Evolutionary conservation across 2,329 filamentous ascomycete genomes (phyloP), one percentile per base, ranked within the genome.

Genomic region (Helotiales sp.): DNA sequence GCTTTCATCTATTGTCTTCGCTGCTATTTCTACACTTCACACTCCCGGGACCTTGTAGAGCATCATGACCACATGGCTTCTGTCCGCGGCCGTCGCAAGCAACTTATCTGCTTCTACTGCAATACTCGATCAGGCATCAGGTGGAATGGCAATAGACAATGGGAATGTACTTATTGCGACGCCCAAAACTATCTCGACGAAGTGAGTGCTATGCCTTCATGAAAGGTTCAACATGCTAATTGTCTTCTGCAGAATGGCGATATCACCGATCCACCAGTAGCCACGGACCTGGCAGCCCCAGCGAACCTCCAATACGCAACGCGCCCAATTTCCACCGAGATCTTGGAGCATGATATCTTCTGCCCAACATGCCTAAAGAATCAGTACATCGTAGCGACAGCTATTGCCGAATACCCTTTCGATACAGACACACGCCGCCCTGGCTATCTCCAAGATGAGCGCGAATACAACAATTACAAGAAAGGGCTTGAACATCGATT

Each of bases 141-240:
- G 70, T 89, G 86, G 74, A 85, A 88, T 73, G 86, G 86, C 32
- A 83, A 87, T 65, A 85, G 83, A 77, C 85, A 88, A 75, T 97
- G 94, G 80, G 83, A 89, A 54, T 97, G 93, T 79, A 80, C 85
- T 22, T 82, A 86, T 69, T 99, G 96, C 82, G 92, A 96, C 74
- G 92, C 94, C 20, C 89, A 90, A 67, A 99, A 98, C 79, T 92
- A 93, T 81, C 83, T 97, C 34, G 96, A 99, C 77, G 85, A 95
- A 82, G 93, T 96, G 81, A 67, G 82, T 77, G 40, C 37, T 45
- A 63, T 58, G 22, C 17, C 24, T 45, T 7, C 6, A 20, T 22
- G 40, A 4, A 32, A 32, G 0, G 8, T 24, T 11, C 30, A 11
- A 6, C 20, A 30, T 43, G 50, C 37, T 60, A 37, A 26, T 47